phyloP scores from a whole-genome alignment of 371 early-diverging fungal species.

The Mortierella sp. region DNA sequence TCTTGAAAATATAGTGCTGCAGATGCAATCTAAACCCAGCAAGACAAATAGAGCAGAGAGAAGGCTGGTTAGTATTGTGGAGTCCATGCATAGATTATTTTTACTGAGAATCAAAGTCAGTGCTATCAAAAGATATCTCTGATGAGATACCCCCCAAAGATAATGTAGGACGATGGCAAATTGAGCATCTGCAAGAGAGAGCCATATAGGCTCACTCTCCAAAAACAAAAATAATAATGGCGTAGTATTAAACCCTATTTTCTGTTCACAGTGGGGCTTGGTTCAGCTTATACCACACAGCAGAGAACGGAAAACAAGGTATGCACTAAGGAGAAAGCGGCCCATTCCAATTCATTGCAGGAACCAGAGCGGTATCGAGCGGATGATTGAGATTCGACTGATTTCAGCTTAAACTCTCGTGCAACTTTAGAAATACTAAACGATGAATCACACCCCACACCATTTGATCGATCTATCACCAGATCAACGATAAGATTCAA shows the following conservation, averaged over 20 bases:
- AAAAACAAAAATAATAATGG: no score
- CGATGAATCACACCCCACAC: no score
- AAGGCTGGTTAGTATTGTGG: background rate
- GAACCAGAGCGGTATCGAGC: background rate
- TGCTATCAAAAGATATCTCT: background rate
- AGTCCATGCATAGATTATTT: slow-evolving; percentile 5
- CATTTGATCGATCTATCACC: background rate
- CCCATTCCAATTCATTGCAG: no score
- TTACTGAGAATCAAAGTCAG: background rate
- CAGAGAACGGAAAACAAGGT: no score
- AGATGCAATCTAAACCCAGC: slow-evolving; percentile 32
- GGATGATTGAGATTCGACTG: slow-evolving; percentile 15
- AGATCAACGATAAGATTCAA: background rate
- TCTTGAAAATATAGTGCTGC: slow-evolving; percentile 53
- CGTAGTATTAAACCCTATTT: slow-evolving; percentile 36
- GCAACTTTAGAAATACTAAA: background rate
- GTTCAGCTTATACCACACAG: no score
- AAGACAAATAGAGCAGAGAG: background rate
- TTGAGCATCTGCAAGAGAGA: no score
- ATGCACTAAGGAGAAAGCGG: no score
- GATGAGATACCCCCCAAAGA: background rate
- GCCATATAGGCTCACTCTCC: no score
- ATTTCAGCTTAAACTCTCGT: slow-evolving; percentile 8
- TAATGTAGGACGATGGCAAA: no score
- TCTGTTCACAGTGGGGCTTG: slow-evolving; percentile 1